Evolutionary conservation across 495 filamentous ascomycete genomes (phyloP).

Genomic region (Penicillium samsonianum): DNA sequence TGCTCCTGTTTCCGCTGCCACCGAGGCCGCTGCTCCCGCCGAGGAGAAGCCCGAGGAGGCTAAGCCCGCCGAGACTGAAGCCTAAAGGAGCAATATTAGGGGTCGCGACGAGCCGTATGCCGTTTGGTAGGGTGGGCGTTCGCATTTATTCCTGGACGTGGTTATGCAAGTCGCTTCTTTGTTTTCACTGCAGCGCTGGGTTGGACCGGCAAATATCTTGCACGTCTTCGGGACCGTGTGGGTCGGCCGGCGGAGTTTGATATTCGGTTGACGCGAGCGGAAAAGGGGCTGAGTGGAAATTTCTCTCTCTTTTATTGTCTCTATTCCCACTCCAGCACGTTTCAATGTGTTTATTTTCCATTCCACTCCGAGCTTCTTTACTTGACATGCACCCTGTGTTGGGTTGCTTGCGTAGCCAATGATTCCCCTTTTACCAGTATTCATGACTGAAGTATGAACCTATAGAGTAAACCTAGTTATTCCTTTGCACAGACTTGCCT

Average conservation of each 20-base stretch:
- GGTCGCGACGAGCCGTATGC: constrained; percentile 25
- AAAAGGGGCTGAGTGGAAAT: constrained; percentile 51
- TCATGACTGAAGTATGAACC: neutral
- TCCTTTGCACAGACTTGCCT: neutral
- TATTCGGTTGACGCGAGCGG: constrained; percentile 50
- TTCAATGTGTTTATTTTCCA: constrained; percentile 49
- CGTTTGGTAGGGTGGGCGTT: constrained; percentile 36
- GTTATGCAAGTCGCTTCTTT: constrained; percentile 45
- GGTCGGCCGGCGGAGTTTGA: constrained; percentile 54
- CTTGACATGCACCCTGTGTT: constrained; percentile 6
- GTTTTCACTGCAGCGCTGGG: constrained; percentile 42
- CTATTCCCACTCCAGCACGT: constrained; percentile 53
- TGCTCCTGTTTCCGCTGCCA: constrained; percentile 34
- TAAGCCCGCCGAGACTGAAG: constrained; percentile 44
- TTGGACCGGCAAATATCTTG: constrained; percentile 45
- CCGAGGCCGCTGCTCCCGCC: constrained; percentile 39
- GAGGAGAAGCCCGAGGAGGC: constrained; percentile 50
- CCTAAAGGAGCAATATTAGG: constrained; percentile 30
- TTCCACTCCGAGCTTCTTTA: constrained; percentile 17
- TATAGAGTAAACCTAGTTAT: neutral
- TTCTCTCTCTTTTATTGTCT: constrained; percentile 53
- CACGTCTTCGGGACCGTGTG: constrained; percentile 44
- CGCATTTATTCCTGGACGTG: constrained; percentile 45
- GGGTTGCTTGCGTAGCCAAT: constrained; percentile 17
- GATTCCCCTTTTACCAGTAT: constrained; percentile 12